These are phyloP conservation scores for Sherardia arvensis DNA, from an alignment of 257 asterid genomes.

Conservation along the genomic window DNA sequence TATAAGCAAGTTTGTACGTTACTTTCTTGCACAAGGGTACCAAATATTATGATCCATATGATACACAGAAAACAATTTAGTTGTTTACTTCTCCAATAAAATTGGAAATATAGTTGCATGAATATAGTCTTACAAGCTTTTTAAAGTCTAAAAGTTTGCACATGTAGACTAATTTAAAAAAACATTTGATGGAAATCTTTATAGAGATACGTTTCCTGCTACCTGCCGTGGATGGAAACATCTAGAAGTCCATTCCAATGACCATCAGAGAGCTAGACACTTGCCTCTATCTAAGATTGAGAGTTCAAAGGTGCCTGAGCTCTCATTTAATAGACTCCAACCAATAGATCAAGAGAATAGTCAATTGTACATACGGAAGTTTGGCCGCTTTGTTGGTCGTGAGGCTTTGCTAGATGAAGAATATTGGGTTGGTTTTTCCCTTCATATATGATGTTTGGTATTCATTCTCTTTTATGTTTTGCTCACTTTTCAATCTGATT, in stretches of 20 bases:
- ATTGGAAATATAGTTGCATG: background rate
- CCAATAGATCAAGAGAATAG: slow-evolving; percentile 54
- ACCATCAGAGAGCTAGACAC: slow-evolving; percentile 43
- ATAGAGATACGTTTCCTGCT: slow-evolving; percentile 59
- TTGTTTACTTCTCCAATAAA: background rate
- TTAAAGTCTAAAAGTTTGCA: background rate
- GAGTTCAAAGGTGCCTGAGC: slow-evolving; percentile 47
- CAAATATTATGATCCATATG: background rate
- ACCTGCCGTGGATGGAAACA: slow-evolving; percentile 53
- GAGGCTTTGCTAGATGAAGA: slow-evolving; percentile 82
- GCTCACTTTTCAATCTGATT: slow-evolving; percentile 42
- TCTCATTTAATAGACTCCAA: slow-evolving; percentile 65
- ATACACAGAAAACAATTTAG: background rate
- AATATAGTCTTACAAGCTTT: background rate
- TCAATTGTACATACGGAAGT: slow-evolving; percentile 41
- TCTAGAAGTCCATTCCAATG: slow-evolving; percentile 77
- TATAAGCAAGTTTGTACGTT: background rate
- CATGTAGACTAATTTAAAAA: background rate
- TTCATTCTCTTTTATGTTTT: slow-evolving; percentile 16
- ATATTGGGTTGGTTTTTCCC: slow-evolving; percentile 72
- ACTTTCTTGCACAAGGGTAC: background rate
- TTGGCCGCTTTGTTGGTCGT: slow-evolving; percentile 87
- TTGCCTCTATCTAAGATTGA: slow-evolving; percentile 34
- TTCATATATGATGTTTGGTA: slow-evolving; percentile 7
- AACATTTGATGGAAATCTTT: slow-evolving; percentile 14